These are phyloP conservation scores for Mortierella sp. DNA, from an alignment of 371 early-diverging fungal species.

Conservation along the genomic window DNA sequence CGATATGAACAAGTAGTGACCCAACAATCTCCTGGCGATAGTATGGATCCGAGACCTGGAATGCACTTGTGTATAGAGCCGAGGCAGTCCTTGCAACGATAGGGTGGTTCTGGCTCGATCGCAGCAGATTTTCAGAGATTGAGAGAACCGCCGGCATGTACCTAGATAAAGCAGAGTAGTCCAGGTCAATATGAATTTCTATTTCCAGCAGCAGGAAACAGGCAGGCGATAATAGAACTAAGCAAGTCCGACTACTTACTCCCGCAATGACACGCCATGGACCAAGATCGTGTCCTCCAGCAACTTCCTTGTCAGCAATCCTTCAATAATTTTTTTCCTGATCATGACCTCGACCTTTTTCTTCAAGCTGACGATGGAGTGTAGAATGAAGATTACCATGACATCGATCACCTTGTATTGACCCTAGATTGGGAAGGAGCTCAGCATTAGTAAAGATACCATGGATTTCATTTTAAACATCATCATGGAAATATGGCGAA, in stretches of 20 bases:
- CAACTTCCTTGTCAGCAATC: constrained; percentile 63
- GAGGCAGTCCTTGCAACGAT: constrained; percentile 63
- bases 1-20: constrained; percentile 85
- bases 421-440: constrained; percentile 27
- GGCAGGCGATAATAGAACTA: too few species aligned
- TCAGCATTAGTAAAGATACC: too few species aligned
- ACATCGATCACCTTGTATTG: constrained; percentile 73
- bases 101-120: constrained; percentile 66
- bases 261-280: constrained; percentile 65
- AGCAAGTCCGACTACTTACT: constrained; percentile 57
- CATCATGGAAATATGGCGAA: not conserved
- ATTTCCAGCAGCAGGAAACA: too few species aligned
- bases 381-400: constrained; percentile 74
- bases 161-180: constrained; percentile 10
- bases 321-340: constrained; percentile 68
- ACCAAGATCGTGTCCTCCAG: constrained; percentile 65
- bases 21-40: constrained; percentile 85
- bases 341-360: constrained; percentile 75
- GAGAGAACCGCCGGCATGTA: constrained; percentile 73
- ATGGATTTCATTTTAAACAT: not conserved
- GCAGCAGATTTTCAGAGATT: constrained; percentile 72
- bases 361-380: constrained; percentile 74
- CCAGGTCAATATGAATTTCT: too few species aligned
- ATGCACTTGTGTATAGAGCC: constrained; percentile 64
- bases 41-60: constrained; percentile 72